Evolutionary conservation across 805 yeast species (phyloP).

Genomic region (Teunomyces atbi): DNA sequence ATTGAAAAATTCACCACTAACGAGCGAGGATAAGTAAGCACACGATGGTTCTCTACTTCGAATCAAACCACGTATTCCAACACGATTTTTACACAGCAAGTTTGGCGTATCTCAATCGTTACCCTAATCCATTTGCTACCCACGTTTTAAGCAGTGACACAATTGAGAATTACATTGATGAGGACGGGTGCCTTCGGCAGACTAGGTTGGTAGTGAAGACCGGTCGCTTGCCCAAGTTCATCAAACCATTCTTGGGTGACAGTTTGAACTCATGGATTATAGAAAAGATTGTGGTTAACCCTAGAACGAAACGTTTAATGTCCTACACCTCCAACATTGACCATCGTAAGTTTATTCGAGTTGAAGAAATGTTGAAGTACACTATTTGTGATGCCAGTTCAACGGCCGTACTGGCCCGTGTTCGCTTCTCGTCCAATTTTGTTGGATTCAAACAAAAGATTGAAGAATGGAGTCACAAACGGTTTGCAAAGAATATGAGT

Average conservation of each 20-base stretch:
- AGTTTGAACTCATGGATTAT: constrained; percentile 76
- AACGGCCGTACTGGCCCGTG: constrained; percentile 55
- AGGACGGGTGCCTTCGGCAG: constrained; percentile 62
- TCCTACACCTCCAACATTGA: constrained; percentile 83
- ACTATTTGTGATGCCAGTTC: constrained; percentile 25
- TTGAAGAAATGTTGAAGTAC: constrained; percentile 74
- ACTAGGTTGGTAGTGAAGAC: constrained; percentile 73
- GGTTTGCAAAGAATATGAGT: constrained; percentile 64
- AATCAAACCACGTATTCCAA: constrained; percentile 53
- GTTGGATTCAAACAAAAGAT: constrained; percentile 66
- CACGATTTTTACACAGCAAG: constrained; percentile 72
- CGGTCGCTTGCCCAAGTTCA: constrained; percentile 80
- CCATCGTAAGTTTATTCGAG: constrained; percentile 71
- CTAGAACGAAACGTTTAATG: constrained; percentile 48
- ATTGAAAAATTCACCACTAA: not conserved
- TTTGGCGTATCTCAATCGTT: constrained; percentile 63
- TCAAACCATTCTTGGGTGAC: constrained; percentile 66
- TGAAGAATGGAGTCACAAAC: constrained; percentile 76
- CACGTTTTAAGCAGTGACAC: constrained; percentile 88
- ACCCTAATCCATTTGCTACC: constrained; percentile 74
- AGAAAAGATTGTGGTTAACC: constrained; percentile 75
- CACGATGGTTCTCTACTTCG: constrained; percentile 63
- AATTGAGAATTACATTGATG: constrained; percentile 55
- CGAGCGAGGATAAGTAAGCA: not conserved
- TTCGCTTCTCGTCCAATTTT: constrained; percentile 71